Evolutionary conservation across 441 rosid genomes (phyloP).

Genomic region (Syzygium syzygioides): DNA sequence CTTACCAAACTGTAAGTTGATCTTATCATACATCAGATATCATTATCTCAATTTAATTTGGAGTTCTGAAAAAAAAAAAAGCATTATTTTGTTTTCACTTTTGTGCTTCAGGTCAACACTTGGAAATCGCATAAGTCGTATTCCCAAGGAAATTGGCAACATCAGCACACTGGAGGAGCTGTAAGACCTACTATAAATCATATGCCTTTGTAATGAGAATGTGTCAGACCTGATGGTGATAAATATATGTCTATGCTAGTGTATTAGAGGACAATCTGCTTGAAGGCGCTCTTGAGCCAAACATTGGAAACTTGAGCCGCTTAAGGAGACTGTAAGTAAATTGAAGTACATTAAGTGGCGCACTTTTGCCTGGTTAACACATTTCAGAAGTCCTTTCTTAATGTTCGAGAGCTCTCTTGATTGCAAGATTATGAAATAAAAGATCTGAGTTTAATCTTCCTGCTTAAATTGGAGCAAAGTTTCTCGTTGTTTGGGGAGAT

Average conservation of each 20-base stretch:
- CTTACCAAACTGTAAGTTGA: conserved; percentile 47
- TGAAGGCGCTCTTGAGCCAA: conserved; percentile 50
- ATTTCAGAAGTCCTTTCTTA: background rate
- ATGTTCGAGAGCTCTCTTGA: background rate
- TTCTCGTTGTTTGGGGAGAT: background rate
- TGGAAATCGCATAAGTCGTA: conserved; percentile 69
- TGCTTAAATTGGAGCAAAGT: background rate
- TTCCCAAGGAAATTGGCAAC: conserved; percentile 54
- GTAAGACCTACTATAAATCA: conserved; percentile 33
- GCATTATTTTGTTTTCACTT: background rate
- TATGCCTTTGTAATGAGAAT: background rate
- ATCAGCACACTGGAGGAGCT: conserved; percentile 40
- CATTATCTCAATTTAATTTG: background rate
- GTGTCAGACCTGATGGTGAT: background rate
- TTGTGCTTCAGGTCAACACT: conserved; percentile 28
- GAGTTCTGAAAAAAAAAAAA: background rate
- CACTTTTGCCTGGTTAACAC: background rate
- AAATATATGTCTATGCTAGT: conserved; percentile 27
- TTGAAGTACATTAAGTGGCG: background rate
- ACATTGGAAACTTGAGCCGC: conserved; percentile 50
- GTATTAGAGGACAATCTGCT: conserved; percentile 56
- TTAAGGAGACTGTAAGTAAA: conserved; percentile 48
- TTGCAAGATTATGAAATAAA: background rate
- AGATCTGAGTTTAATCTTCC: background rate
- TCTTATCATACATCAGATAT: background rate